Conservation (phyloP, 495 filamentous ascomycete species). For the Xeromyces bisporus region DNA sequence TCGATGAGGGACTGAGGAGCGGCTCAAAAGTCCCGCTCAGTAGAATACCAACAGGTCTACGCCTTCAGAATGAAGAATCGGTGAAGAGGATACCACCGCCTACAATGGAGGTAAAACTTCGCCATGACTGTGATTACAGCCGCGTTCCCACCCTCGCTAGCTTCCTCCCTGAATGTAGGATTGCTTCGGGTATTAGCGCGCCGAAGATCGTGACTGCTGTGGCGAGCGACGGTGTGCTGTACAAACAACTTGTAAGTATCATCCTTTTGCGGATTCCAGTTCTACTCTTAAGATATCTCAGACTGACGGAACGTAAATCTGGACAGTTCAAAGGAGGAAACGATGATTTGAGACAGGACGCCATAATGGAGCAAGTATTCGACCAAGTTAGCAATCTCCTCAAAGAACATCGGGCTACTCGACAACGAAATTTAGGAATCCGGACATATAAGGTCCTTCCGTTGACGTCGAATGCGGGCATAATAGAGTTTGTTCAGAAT, state of each 20-base stretch:
- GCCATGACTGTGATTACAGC: constrained; percentile 57
- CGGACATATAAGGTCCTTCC: constrained; percentile 93
- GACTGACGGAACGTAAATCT: constrained; percentile 2
- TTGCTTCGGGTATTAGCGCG: constrained; percentile 78
- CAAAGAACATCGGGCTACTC: constrained; percentile 65
- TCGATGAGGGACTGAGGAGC: constrained; percentile 44
- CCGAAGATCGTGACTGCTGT: constrained; percentile 79
- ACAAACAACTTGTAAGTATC: constrained; percentile 61
- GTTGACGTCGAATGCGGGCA: constrained; percentile 63
- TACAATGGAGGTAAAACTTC: constrained; percentile 70
- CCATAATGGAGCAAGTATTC: constrained; percentile 99
- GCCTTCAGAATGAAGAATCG: constrained; percentile 38
- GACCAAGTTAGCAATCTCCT: constrained; percentile 84
- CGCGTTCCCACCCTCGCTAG: constrained; percentile 49
- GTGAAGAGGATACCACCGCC: constrained; percentile 61
- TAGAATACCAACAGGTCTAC: constrained; percentile 36
- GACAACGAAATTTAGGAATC: constrained; percentile 74
- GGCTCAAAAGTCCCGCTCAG: constrained; percentile 46
- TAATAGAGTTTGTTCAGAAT: constrained; percentile 92
- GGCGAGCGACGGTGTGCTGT: constrained; percentile 55
- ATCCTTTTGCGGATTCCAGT: not conserved
- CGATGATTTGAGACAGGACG: constrained; percentile 94
- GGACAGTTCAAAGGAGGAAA: constrained; percentile 73
- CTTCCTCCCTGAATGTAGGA: constrained; percentile 54
- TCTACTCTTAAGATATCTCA: not conserved